Evolutionary conservation across 495 filamentous ascomycete genomes (phyloP).

Genomic region (Rhizodiscina lignyota): DNA sequence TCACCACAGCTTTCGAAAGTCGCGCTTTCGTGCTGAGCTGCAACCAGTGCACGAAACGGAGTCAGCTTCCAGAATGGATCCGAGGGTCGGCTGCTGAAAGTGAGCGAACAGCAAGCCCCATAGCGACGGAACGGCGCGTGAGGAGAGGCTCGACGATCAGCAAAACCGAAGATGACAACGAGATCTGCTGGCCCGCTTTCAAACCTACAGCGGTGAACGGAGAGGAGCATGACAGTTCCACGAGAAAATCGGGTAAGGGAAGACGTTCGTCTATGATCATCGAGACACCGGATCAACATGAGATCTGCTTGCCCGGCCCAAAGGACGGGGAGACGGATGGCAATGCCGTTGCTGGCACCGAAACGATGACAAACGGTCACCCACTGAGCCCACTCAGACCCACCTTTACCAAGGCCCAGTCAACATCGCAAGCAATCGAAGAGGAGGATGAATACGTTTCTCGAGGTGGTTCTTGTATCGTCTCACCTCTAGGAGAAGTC

Average conservation of each 20-base stretch:
- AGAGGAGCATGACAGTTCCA: conserved; percentile 14
- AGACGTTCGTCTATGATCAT: not conserved
- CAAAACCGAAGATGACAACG: conserved; percentile 31
- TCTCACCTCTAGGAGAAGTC: conserved; percentile 62
- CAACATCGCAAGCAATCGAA: not conserved
- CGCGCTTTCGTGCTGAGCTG: conserved; percentile 73
- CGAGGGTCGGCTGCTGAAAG: conserved; percentile 2
- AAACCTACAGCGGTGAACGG: conserved; percentile 1
- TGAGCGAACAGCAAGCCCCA: not conserved
- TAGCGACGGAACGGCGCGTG: conserved; percentile 4
- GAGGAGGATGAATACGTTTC: conserved; percentile 33
- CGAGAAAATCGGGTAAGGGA: conserved; percentile 1
- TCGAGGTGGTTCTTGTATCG: conserved; percentile 68
- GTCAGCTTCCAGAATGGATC: conserved; percentile 42
- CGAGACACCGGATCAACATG: conserved; percentile 1
- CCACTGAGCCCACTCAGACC: not conserved
- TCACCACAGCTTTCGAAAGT: conserved; percentile 65
- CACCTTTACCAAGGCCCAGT: not conserved
- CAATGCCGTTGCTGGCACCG: not conserved
- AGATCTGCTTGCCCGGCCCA: conserved; percentile 1
- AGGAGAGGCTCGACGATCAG: conserved; percentile 21
- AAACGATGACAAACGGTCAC: not conserved
- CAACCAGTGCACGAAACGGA: conserved; percentile 60
- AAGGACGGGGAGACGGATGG: too few relatives aligned
- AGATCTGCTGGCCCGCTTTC: conserved; percentile 30